Conservation (phyloP, 208 protist species). For the Acanthamoeba castellanii region DNA sequence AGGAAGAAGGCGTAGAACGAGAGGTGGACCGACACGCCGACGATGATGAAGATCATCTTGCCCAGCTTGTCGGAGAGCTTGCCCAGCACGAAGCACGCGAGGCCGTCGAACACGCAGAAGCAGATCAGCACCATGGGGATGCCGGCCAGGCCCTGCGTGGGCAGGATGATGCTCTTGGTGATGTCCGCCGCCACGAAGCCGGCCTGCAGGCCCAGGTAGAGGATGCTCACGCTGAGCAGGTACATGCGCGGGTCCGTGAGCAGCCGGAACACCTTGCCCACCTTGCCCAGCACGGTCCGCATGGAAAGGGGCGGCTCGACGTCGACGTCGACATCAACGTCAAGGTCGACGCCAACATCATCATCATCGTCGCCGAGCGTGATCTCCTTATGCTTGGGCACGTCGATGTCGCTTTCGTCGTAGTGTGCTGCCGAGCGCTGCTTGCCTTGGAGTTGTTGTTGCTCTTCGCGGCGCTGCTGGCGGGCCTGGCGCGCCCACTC, state of each 20-base stretch:
- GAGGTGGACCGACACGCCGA: neutral
- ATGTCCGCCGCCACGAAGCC: neutral
- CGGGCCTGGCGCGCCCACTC: neutral
- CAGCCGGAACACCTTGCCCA: constrained; percentile 1
- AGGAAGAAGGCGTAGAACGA: constrained; percentile 39
- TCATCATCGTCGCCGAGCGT: neutral
- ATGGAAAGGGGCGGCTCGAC: neutral
- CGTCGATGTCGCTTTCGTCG: neutral
- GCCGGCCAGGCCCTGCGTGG: neutral
- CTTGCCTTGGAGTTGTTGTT: too few species aligned
- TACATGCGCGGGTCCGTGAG: constrained; percentile 15
- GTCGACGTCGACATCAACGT: neutral
- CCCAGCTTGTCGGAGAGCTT: constrained; percentile 6
- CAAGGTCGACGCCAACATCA: neutral
- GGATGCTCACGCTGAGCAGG: neutral
- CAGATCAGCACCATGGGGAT: neutral
- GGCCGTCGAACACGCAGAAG: neutral
- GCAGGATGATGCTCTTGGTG: neutral
- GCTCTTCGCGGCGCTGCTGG: neutral
- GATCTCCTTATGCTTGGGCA: neutral
- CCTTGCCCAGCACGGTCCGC: neutral
- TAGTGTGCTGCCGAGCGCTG: neutral
- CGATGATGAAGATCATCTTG: constrained; percentile 13
- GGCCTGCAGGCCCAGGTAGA: neutral
- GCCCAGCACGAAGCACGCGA: constrained; percentile 10